Conservation (phyloP, 495 filamentous ascomycete genomes). For the Xanthoparmelia taractica region DNA sequence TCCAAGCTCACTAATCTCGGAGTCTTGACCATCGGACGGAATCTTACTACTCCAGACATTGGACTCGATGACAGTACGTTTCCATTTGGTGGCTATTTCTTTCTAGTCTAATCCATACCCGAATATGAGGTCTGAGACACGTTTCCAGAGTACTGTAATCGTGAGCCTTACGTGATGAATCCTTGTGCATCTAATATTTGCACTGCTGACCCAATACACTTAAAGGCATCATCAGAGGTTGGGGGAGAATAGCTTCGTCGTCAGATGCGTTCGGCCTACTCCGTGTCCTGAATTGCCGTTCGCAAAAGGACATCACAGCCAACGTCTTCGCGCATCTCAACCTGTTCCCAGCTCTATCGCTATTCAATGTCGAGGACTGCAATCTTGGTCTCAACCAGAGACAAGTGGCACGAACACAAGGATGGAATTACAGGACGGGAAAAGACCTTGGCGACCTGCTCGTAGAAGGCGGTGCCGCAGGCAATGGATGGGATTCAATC, state of each 20-base stretch:
- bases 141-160: not conserved
- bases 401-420: slow-evolving; percentile 9
- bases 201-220: not conserved
- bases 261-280: slow-evolving; percentile 24
- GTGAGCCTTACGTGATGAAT: not conserved
- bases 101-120: not conserved
- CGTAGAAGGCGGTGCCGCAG: slow-evolving; percentile 1
- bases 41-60: slow-evolving; percentile 1
- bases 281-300: slow-evolving; percentile 23
- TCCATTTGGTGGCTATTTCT: not conserved
- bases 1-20: slow-evolving; percentile 26
- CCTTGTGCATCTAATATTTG: not conserved
- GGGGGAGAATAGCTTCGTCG: slow-evolving; percentile 23
- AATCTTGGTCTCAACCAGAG: slow-evolving; percentile 8
- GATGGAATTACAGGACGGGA: slow-evolving; percentile 15
- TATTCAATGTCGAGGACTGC: slow-evolving; percentile 22
- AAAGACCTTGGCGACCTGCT: slow-evolving; percentile 12
- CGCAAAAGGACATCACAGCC: slow-evolving; percentile 22
- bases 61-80: slow-evolving; percentile 24
- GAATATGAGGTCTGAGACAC: not conserved
- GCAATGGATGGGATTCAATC: slow-evolving; percentile 15
- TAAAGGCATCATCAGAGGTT: slow-evolving; percentile 24
- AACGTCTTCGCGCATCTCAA: slow-evolving; percentile 23
- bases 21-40: slow-evolving; percentile 23
- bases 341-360: slow-evolving; percentile 22